These are phyloP conservation scores for Rhizopogon vinicolor DNA, from an alignment of 768 basidiomycete species.

Conservation along the genomic window DNA sequence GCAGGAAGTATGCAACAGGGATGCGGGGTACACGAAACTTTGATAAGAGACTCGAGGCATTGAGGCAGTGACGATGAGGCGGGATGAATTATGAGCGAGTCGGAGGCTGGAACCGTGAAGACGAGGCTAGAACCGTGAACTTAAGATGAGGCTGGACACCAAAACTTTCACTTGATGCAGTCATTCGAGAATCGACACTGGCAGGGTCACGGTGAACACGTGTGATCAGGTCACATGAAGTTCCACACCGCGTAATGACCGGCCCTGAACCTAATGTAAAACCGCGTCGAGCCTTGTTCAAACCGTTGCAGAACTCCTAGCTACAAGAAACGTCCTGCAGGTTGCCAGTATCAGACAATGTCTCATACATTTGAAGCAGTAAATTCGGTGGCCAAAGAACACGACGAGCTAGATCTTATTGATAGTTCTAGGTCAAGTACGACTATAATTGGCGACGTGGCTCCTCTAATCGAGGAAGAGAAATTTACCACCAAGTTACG, in stretches of 20 bases:
- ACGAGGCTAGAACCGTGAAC: too few relatives aligned
- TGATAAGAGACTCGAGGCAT: too few relatives aligned
- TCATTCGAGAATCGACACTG: too few relatives aligned
- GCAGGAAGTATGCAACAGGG: too few relatives aligned
- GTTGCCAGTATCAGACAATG: background rate
- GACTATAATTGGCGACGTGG: constrained; percentile 23
- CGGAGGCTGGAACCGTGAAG: too few relatives aligned
- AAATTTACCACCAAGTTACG: constrained; percentile 5
- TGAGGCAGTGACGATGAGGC: too few relatives aligned
- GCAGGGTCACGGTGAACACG: too few relatives aligned
- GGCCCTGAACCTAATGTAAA: background rate
- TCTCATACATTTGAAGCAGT: background rate
- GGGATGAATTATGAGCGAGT: too few relatives aligned
- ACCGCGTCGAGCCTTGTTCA: background rate
- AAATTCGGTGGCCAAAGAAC: background rate
- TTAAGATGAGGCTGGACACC: too few relatives aligned
- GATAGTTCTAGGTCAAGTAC: constrained; percentile 19
- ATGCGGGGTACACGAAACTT: too few relatives aligned
- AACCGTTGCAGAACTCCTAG: background rate
- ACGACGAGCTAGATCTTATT: constrained; percentile 28
- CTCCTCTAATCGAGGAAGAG: constrained; percentile 12
- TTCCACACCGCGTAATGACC: background rate
- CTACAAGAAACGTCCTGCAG: background rate
- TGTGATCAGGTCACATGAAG: too few relatives aligned
- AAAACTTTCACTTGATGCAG: too few relatives aligned